Evolutionary conservation across 2,329 filamentous ascomycete species (phyloP).

Genomic region (Xylariaceae sp.): DNA sequence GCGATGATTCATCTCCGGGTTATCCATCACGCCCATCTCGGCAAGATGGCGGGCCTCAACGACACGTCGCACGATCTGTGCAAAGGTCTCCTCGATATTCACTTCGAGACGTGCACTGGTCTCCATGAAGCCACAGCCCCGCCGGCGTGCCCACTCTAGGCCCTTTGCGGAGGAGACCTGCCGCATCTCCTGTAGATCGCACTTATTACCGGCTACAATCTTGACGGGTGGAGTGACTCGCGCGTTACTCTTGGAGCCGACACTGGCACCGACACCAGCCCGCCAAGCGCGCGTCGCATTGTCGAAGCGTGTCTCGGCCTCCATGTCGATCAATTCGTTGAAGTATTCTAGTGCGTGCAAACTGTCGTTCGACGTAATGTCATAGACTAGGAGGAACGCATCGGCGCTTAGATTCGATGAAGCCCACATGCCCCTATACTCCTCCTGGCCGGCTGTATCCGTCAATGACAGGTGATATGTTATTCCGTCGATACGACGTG

Average conservation of each 20-base stretch:
- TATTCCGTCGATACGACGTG: constrained; percentile 72
- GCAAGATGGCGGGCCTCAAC: constrained; percentile 51
- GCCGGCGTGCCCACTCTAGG: constrained; percentile 68
- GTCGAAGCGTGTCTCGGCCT: constrained; percentile 64
- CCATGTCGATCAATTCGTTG: constrained; percentile 78
- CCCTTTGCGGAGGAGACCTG: constrained; percentile 65
- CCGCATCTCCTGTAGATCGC: constrained; percentile 66
- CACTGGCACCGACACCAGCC: constrained; percentile 41
- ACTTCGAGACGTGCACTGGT: constrained; percentile 78
- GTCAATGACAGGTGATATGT: constrained; percentile 74
- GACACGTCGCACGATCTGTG: constrained; percentile 58
- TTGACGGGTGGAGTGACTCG: constrained; percentile 67
- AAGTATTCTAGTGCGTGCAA: constrained; percentile 72
- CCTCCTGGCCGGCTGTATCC: constrained; percentile 84
- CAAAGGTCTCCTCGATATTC: constrained; percentile 87
- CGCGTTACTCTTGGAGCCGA: constrained; percentile 33
- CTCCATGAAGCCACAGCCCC: constrained; percentile 83
- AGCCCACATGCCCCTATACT: constrained; percentile 84
- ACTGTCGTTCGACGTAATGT: constrained; percentile 67
- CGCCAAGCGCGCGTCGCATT: constrained; percentile 50
- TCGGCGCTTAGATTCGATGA: constrained; percentile 72
- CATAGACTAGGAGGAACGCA: constrained; percentile 81
- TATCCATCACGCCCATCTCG: constrained; percentile 43
- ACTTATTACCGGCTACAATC: constrained; percentile 83
- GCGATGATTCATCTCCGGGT: constrained; percentile 42